phyloP scores from a whole-genome alignment of 2,329 filamentous ascomycete species.

The Pseudogymnoascus sp. region DNA sequence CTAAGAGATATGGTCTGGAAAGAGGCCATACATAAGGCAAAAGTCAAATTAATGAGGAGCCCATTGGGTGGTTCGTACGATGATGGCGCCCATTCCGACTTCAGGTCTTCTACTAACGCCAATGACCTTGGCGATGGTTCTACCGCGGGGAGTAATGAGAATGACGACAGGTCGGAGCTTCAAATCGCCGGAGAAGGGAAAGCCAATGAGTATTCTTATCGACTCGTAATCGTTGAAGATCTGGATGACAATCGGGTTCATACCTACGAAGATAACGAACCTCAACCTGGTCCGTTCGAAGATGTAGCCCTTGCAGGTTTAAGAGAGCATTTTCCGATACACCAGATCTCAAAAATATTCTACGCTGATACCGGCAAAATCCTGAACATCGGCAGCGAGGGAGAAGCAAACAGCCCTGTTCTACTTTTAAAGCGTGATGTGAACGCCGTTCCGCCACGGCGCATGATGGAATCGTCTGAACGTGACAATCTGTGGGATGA shows the following conservation, averaged over 20 bases:
- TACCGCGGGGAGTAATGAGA: background rate
- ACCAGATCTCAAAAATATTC: conserved; percentile 68
- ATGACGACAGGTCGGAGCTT: background rate
- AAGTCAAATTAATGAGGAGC: conserved; percentile 54
- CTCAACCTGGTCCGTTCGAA: conserved; percentile 46
- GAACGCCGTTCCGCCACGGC: conserved; percentile 55
- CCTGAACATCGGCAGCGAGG: conserved; percentile 58
- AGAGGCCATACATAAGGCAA: conserved; percentile 89
- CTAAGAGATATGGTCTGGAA: conserved; percentile 64
- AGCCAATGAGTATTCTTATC: conserved; percentile 55
- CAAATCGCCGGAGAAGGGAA: conserved; percentile 19
- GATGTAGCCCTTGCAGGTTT: conserved; percentile 54
- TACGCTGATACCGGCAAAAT: conserved; percentile 70
- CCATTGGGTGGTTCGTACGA: background rate
- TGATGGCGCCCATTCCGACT: background rate
- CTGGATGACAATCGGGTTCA: conserved; percentile 62
- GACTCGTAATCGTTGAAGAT: conserved; percentile 61
- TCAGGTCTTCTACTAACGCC: conserved; percentile 9
- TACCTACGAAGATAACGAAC: conserved; percentile 51
- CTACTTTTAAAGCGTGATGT: conserved; percentile 59
- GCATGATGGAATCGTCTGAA: conserved; percentile 48
- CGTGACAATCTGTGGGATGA: conserved; percentile 22
- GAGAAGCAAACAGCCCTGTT: conserved; percentile 58
- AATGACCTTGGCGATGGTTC: conserved; percentile 22
- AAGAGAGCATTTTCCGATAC: conserved; percentile 57